Percentiles rank a stretch among this genome's conserved stretches.
Evolutionary conservation across 345 rosid species (phyloP).

Genomic region (Combretum micranthum): DNA sequence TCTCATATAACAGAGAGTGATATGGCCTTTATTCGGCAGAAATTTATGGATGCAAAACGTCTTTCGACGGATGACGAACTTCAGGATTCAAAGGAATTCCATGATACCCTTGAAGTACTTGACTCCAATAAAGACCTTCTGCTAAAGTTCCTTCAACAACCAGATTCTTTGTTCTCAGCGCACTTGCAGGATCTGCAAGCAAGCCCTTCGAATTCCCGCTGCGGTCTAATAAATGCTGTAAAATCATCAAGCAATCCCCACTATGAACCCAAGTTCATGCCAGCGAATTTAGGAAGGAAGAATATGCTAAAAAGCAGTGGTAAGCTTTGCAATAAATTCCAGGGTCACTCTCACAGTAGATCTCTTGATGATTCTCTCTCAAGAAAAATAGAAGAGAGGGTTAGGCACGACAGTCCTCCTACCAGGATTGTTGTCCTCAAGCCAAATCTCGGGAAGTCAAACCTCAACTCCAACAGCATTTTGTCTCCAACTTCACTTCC

Average conservation of each 20-base stretch:
- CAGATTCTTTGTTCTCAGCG: slow-evolving; percentile 74
- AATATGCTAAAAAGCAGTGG: slow-evolving; percentile 18
- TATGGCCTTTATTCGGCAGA: slow-evolving; percentile 62
- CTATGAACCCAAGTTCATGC: slow-evolving; percentile 18
- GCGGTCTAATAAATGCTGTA: slow-evolving; percentile 29
- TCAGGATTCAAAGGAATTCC: slow-evolving; percentile 69
- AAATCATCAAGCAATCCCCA: slow-evolving; percentile 31
- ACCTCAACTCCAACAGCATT: slow-evolving; percentile 29
- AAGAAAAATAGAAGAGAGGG: slow-evolving; percentile 34
- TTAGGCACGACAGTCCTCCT: slow-evolving; percentile 28
- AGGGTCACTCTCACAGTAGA: slow-evolving; percentile 24
- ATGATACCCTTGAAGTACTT: slow-evolving; percentile 68
- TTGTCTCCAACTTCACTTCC: slow-evolving; percentile 47
- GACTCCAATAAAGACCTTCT: slow-evolving; percentile 77
- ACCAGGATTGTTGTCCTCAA: slow-evolving; percentile 90
- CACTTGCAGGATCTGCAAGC: slow-evolving; percentile 66
- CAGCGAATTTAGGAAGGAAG: slow-evolving; percentile 35
- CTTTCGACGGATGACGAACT: slow-evolving; percentile 66
- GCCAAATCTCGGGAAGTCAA: slow-evolving; percentile 64
- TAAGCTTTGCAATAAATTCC: slow-evolving; percentile 26
- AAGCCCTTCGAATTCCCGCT: slow-evolving; percentile 31
- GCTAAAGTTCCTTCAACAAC: slow-evolving; percentile 78
- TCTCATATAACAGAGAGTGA: slow-evolving; percentile 53
- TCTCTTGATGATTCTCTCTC: slow-evolving; percentile 26
- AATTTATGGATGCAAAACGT: slow-evolving; percentile 69